Evolutionary conservation across 2,329 filamentous ascomycete genomes (phyloP).

Genomic region (Alternaria tenuissima): DNA sequence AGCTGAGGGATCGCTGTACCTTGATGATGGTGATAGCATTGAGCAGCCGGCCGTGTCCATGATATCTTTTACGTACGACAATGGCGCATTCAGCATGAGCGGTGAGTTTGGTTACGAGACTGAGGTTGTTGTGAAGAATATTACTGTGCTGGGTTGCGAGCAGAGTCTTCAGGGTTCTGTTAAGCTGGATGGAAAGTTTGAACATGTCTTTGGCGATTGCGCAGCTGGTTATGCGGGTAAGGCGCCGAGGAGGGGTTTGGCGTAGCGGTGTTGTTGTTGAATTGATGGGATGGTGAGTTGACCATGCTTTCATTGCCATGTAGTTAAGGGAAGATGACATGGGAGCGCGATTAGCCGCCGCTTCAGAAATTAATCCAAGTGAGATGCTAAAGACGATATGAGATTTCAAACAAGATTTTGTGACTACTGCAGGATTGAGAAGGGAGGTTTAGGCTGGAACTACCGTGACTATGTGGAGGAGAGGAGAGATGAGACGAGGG

Average conservation of each 20-base stretch:
- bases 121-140: slow-evolving; percentile 33
- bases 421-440: too few relatives aligned
- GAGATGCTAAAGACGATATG: background rate
- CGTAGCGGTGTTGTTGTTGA: background rate
- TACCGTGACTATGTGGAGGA: background rate
- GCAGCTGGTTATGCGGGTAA: background rate
- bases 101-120: slow-evolving; percentile 64
- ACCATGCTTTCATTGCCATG: background rate
- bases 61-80: slow-evolving; percentile 67
- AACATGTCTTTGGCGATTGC: slow-evolving; percentile 6
- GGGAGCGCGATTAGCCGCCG: background rate
- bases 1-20: slow-evolving; percentile 74
- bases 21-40: slow-evolving; percentile 78
- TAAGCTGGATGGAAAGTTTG: slow-evolving; percentile 26
- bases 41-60: slow-evolving; percentile 64
- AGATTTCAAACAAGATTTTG: too few relatives aligned
- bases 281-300: too few relatives aligned
- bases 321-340: too few relatives aligned
- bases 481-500: background rate
- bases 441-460: too few relatives aligned
- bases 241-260: background rate
- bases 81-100: slow-evolving; percentile 60
- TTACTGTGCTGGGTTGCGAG: slow-evolving; percentile 49
- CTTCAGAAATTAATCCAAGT: background rate
- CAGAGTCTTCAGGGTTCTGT: slow-evolving; percentile 62